Percentiles rank a stretch among this genome's conserved stretches.
phyloP scores from a whole-genome alignment of 768 basidiomycete species.

The Hemileccinum rubropunctum region DNA sequence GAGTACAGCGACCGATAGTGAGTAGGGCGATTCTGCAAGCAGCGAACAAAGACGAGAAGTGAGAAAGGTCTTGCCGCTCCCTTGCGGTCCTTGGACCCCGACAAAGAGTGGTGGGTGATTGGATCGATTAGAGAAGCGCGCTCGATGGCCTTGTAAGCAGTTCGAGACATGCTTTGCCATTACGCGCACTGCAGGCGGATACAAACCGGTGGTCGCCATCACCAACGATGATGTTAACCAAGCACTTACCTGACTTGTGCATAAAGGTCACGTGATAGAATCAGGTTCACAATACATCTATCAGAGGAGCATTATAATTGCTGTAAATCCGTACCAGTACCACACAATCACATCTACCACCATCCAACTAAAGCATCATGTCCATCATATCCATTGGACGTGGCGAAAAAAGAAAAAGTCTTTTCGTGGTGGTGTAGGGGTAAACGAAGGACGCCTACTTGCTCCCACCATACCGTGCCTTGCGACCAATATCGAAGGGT shows the following conservation, averaged over 20 bases:
- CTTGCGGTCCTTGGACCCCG: conserved; percentile 91
- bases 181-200: conserved; percentile 34
- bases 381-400: conserved; percentile 1
- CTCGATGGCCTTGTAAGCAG: conserved; percentile 34
- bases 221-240: neutral
- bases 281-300: conserved; percentile 5
- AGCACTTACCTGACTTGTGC: no score
- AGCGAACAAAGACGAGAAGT: conserved; percentile 51
- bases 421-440: conserved; percentile 1
- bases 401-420: conserved; percentile 2
- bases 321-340: conserved; percentile 30
- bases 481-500: conserved; percentile 94
- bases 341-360: conserved; percentile 18
- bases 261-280: conserved; percentile 15
- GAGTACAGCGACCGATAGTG: conserved; percentile 57
- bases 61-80: conserved; percentile 87
- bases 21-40: conserved; percentile 44
- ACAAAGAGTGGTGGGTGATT: conserved; percentile 65
- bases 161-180: conserved; percentile 40
- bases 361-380: conserved; percentile 12
- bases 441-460: conserved; percentile 33
- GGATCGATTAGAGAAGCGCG: conserved; percentile 9
- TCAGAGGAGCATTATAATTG: conserved; percentile 22
- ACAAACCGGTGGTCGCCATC: conserved; percentile 14
- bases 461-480: conserved; percentile 74